Evolutionary conservation across 305 asterid genomes (phyloP).

Genomic region (Fraxinus greggii): DNA sequence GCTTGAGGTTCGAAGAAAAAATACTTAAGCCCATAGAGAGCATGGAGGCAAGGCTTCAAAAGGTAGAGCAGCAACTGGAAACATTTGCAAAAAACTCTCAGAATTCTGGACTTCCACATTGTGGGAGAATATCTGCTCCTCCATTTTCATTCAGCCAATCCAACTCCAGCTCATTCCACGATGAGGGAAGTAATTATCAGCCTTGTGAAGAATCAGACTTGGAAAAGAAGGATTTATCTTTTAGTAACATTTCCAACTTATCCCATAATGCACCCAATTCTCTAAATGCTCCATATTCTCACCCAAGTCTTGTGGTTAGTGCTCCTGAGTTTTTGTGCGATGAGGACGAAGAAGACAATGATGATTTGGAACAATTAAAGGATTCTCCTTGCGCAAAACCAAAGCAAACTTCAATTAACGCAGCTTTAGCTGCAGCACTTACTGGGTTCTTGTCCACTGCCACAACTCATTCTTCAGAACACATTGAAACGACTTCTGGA

Average conservation of each 20-base stretch:
- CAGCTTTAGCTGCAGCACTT: constrained; percentile 86
- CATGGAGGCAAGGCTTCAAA: constrained; percentile 75
- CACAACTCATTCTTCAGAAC: constrained; percentile 32
- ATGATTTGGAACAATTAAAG: constrained; percentile 32
- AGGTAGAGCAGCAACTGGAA: constrained; percentile 72
- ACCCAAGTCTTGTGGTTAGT: constrained; percentile 58
- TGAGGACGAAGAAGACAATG: constrained; percentile 55
- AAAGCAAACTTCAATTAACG: constrained; percentile 58
- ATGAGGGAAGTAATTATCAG: constrained; percentile 42
- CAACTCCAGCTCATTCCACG: constrained; percentile 51
- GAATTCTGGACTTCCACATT: constrained; percentile 38
- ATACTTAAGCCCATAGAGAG: constrained; percentile 76
- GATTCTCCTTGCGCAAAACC: constrained; percentile 39
- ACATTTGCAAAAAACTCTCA: constrained; percentile 49
- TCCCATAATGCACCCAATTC: constrained; percentile 31
- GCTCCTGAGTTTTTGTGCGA: constrained; percentile 72
- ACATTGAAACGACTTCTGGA: constrained; percentile 25
- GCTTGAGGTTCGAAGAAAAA: constrained; percentile 81
- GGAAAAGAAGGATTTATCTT: constrained; percentile 42
- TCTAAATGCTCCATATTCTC: constrained; percentile 25
- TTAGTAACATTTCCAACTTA: constrained; percentile 32
- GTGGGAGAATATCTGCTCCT: constrained; percentile 70
- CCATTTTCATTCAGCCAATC: constrained; percentile 64
- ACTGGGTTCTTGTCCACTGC: constrained; percentile 54
- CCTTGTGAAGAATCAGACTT: constrained; percentile 39